These are phyloP conservation scores for Staphylotrichum longicolle DNA, from an alignment of 495 filamentous ascomycete genomes.

Conservation along the genomic window DNA sequence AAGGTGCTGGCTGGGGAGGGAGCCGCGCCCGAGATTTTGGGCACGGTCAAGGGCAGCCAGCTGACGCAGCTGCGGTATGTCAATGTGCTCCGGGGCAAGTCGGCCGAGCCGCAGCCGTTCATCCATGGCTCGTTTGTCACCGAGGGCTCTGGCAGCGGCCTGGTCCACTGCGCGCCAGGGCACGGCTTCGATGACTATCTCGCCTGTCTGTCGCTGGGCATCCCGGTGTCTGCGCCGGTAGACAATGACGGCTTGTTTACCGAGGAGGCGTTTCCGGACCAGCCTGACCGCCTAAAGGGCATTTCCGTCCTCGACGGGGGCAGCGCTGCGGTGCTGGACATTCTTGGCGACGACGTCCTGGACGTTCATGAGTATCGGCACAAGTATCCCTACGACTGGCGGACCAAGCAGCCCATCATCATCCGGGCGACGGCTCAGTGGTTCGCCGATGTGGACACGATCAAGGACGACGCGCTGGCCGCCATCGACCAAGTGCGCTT, in stretches of 20 bases:
- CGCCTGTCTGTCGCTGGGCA: slow-evolving; percentile 63
- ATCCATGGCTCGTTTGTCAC: slow-evolving; percentile 85
- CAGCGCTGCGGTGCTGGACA: slow-evolving; percentile 63
- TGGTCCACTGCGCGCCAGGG: slow-evolving; percentile 91
- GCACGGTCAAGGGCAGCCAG: slow-evolving; percentile 61
- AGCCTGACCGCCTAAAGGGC: slow-evolving; percentile 56
- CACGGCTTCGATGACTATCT: slow-evolving; percentile 97
- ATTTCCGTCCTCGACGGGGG: slow-evolving; percentile 55
- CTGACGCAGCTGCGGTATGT: slow-evolving; percentile 64
- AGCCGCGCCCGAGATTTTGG: slow-evolving; percentile 47
- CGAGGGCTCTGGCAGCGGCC: slow-evolving; percentile 78
- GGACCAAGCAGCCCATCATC: slow-evolving; percentile 88
- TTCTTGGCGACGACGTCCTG: slow-evolving; percentile 60
- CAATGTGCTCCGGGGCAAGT: slow-evolving; percentile 58
- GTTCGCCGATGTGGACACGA: slow-evolving; percentile 87
- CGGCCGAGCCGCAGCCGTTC: slow-evolving; percentile 59
- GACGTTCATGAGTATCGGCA: slow-evolving; percentile 68
- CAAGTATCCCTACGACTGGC: slow-evolving; percentile 98
- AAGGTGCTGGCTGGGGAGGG: slow-evolving; percentile 31
- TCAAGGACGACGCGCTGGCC: slow-evolving; percentile 67
- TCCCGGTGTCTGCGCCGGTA: slow-evolving; percentile 74
- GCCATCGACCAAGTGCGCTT: slow-evolving; percentile 72
- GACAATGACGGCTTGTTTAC: slow-evolving; percentile 80
- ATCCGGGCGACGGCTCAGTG: slow-evolving; percentile 92
- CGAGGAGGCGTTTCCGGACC: slow-evolving; percentile 63